Base-by-base conservation (phyloP, 148 eudicot species). In the Fagopyrum tataricum region DNA sequence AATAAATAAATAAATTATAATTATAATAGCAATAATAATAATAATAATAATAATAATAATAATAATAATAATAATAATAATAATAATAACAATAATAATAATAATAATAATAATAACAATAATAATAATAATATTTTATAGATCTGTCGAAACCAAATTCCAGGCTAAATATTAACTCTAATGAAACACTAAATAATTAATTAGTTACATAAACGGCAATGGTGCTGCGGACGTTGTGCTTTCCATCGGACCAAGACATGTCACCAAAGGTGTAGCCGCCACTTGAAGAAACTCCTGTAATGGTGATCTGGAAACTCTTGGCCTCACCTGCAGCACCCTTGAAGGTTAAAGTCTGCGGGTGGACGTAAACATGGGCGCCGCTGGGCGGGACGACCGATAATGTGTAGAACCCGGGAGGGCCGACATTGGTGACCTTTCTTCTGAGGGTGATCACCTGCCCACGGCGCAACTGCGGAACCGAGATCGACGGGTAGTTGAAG, bases 381-480 rank as follows among this genome's bases (percentile, higher is more conserved):
- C 0, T 31, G 4, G 88, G 89, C 2, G 41, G 74, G 0, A 49
- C 78, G 42, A 87, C 77, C 7, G 72, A 70, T 4, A 82, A 80
- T 1, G 44, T 31, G 44, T 88, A 88, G 6, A 40, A 70, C 6
- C 81, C 89, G 0, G 93, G 85, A 2, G 64, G 6, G 13, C 91
- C 97, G 12, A 91, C 93, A 77, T 89, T 89, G 77, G 79, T 91
- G 43, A 91, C 53, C 37, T 20, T 89, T 17, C 97, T 72, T 4
- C 79, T 81, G 9, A 87, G 55, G 18, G 90, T 85, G 24, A 80
- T 76, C 2, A 83, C 13, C 13, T 80, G 76, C 14, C 72, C 23
- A 41, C 84, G 85, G 3, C 20, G 6, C 2, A 52, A 1, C 2
- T 51, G 21, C 21, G 85, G 87, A 20, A 87, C 88, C 2, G 86